Percentiles rank a stretch among this genome's conserved stretches.
phyloP scores from a whole-genome alignment of 352 stramenopile genomes.

The Hyaloperonospora brassicae region DNA sequence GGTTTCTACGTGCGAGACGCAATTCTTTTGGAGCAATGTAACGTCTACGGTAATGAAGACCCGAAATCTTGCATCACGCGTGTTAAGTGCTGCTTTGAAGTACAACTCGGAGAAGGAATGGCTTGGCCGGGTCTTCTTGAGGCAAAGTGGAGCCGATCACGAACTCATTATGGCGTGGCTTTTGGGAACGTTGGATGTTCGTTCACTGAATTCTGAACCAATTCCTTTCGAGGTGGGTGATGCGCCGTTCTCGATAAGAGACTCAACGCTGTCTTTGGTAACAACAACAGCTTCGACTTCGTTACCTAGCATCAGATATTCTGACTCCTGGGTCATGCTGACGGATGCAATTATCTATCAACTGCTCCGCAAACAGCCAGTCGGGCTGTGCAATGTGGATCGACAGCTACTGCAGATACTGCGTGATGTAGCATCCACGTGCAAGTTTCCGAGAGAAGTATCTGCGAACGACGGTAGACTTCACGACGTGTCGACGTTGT shows the following conservation, averaged over 20 bases:
- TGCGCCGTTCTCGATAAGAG: constrained; percentile 21
- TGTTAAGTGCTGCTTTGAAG: constrained; percentile 54
- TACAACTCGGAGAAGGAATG: constrained; percentile 53
- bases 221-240: constrained; percentile 18
- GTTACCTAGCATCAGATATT: constrained; percentile 22
- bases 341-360: constrained; percentile 61
- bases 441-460: constrained; percentile 32
- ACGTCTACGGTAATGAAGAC: constrained; percentile 31
- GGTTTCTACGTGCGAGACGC: constrained; percentile 46
- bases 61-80: constrained; percentile 44
- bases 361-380: constrained; percentile 32
- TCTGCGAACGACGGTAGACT: constrained; percentile 13
- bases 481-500: constrained; percentile 27
- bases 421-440: constrained; percentile 27
- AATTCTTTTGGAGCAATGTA: constrained; percentile 56
- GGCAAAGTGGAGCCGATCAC: constrained; percentile 40
- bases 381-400: constrained; percentile 49
- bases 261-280: not conserved
- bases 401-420: constrained; percentile 39
- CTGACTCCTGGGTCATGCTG: constrained; percentile 62
- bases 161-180: constrained; percentile 59
- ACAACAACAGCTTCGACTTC: not conserved
- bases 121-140: constrained; percentile 58
- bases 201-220: constrained; percentile 13
- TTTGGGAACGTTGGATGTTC: constrained; percentile 54